Evolutionary conservation across 495 filamentous ascomycete species (phyloP), one percentile per base, ranked within the genome.

Genomic region (Penicillium pulvis): DNA sequence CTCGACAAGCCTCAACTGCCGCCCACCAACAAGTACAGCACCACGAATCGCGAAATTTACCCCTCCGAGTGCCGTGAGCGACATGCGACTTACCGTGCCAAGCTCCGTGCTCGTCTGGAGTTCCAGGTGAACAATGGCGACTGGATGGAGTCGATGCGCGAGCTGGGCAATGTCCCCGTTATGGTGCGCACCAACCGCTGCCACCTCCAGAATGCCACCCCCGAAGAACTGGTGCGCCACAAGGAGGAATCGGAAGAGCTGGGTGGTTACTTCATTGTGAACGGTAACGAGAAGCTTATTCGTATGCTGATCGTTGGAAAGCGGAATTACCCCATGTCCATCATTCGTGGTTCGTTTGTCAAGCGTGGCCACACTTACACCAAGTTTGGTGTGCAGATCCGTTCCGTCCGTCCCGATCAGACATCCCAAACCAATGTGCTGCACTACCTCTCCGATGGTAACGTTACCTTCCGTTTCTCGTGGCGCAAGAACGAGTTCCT

Each of bases 401-500:
- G 94, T 74, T 95, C 88, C 12, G 92, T 96, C 30, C 86, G 94
- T 43, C 93, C 92, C 10, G 94, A 98, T 68, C 92, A 98, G 74
- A 97, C 92, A 17, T 97, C 93, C 14, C 94, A 98, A 70, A 98
- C 93, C 11, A 98, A 97, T 64, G 92, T 96, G 24, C 81, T 98
- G 24, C 94, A 98, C 73, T 98, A 97, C 74, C 86, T 97, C 47
- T 88, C 81, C 59, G 93, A 98, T 72, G 94, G 94, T 60, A 97
- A 97, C 71, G 85, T 97, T 58, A 97, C 90, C 2, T 96, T 98
- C 78, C 84, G 94, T 41, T 98, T 98, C 74, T 97, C 93, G 2
- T 98, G 94, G 94, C 82, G 93, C 60, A 98, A 98, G 80, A 91
- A 91, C 61, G 94, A 98, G 75, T 98, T 89, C 68, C 82, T 97